phyloP scores from a whole-genome alignment of 1,139 yeast genomes.

The Lodderomyces orthopsilosis region DNA sequence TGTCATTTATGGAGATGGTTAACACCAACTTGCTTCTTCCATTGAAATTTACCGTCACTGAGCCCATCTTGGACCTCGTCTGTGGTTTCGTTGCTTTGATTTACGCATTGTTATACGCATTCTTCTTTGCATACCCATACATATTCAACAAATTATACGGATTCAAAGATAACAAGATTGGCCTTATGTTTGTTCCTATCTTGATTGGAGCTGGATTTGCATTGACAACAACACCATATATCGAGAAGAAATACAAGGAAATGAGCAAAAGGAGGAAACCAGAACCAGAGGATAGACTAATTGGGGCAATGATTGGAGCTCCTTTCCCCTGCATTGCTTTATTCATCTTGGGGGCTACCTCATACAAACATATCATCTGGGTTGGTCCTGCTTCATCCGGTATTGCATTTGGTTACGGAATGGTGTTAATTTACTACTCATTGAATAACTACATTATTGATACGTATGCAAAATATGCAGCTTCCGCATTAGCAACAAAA shows the following conservation, averaged over 20 bases:
- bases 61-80: slow-evolving; percentile 80
- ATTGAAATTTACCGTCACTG: slow-evolving; percentile 66
- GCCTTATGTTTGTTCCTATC: slow-evolving; percentile 84
- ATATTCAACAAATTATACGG: slow-evolving; percentile 67
- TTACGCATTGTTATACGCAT: slow-evolving; percentile 83
- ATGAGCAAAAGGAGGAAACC: slow-evolving; percentile 59
- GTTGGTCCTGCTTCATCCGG: slow-evolving; percentile 95
- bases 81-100: slow-evolving; percentile 85
- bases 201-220: slow-evolving; percentile 81
- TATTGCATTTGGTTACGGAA: slow-evolving; percentile 84
- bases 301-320: slow-evolving; percentile 88
- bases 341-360: slow-evolving; percentile 87
- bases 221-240: slow-evolving; percentile 63
- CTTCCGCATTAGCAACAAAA: slow-evolving; percentile 86
- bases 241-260: slow-evolving; percentile 60
- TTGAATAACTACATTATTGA: slow-evolving; percentile 87
- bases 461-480: slow-evolving; percentile 84
- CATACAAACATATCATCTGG: slow-evolving; percentile 78
- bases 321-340: slow-evolving; percentile 87
- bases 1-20: slow-evolving; percentile 61
- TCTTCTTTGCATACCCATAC: slow-evolving; percentile 87
- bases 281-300: slow-evolving; percentile 80
- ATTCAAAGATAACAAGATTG: slow-evolving; percentile 65
- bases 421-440: slow-evolving; percentile 86
- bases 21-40: slow-evolving; percentile 74